Evolutionary conservation across 306 rosid genomes (phyloP), one percentile per base, ranked within the genome.

Genomic region (Psophocarpus tetragonolobus): DNA sequence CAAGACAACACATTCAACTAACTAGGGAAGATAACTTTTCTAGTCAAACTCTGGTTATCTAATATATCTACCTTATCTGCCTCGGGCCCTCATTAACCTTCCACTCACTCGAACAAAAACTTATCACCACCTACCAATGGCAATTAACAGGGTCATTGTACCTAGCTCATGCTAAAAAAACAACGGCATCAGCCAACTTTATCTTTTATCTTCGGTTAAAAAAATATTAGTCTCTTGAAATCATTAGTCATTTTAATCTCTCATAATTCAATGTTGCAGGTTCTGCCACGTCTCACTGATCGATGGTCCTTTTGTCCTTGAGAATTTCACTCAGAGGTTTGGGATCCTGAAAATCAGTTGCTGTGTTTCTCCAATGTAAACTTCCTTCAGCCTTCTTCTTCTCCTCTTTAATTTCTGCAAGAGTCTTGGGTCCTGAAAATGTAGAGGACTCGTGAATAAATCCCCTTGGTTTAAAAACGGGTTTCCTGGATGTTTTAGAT

Each of bases 341-440:
- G 17, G 96, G 91, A 77, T 90, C 89, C 86, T 85, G 81, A 76
- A 90, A 89, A 79, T 87, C 86, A 14, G 82, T 36, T 15, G 75
- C 58, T 11, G 54, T 42, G 50, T 73, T 64, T 73, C 73, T 73
- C 75, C 57, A 47, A 39, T 71, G 79, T 12, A 82, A 77, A 44
- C 74, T 70, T 82, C 58, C 87, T 70, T 32, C 82, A 18, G 81
- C 73, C 61, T 66, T 78, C 79, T 47, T 79, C 88, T 82, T 91
- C 85, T 84, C 94, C 70, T 89, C 88, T 82, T 81, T 91, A 64
- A 91, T 88, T 86, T 88, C 93, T 48, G 89, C 87, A 36, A 91
- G 97, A 50, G 90, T 58, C 84, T 91, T 91, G 4, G 97, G 96
- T 77, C 96, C 96, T 11, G 86, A 79, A 81, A 90, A 94, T 74